Conservation (phyloP, 257 asterid species). For the Nyctanthes arbortristis region DNA sequence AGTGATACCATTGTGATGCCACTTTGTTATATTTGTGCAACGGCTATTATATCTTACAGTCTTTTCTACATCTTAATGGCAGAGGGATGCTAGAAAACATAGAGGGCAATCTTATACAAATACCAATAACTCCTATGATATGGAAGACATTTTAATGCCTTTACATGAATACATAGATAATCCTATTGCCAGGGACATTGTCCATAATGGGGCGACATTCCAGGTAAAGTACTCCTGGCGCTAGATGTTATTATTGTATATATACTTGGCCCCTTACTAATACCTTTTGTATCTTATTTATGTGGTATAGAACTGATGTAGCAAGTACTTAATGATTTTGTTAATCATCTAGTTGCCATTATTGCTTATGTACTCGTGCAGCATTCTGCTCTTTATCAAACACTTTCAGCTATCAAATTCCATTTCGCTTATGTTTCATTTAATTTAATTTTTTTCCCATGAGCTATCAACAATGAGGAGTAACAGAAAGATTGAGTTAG, state of each 20-base stretch:
- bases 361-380: constrained; percentile 8
- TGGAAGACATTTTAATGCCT: constrained; percentile 78
- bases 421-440: constrained; percentile 5
- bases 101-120: constrained; percentile 39
- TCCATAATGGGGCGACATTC: constrained; percentile 96
- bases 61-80: constrained; percentile 31
- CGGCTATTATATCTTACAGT: constrained; percentile 10
- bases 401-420: neutral
- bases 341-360: neutral
- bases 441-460: neutral
- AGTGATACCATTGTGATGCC: constrained; percentile 5
- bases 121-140: constrained; percentile 66
- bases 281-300: constrained; percentile 8
- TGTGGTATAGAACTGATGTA: constrained; percentile 17
- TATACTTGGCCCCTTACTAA: constrained; percentile 4
- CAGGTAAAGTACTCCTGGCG: constrained; percentile 56
- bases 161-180: constrained; percentile 72
- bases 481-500: neutral
- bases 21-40: neutral
- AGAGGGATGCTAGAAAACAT: constrained; percentile 80
- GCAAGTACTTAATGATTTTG: constrained; percentile 7
- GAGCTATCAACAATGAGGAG: neutral
- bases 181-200: constrained; percentile 76
- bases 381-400: neutral
- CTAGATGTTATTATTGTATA: constrained; percentile 3